These are phyloP conservation scores for Theobroma grandiflorum DNA, from an alignment of 441 rosid genomes.

Conservation along the genomic window DNA sequence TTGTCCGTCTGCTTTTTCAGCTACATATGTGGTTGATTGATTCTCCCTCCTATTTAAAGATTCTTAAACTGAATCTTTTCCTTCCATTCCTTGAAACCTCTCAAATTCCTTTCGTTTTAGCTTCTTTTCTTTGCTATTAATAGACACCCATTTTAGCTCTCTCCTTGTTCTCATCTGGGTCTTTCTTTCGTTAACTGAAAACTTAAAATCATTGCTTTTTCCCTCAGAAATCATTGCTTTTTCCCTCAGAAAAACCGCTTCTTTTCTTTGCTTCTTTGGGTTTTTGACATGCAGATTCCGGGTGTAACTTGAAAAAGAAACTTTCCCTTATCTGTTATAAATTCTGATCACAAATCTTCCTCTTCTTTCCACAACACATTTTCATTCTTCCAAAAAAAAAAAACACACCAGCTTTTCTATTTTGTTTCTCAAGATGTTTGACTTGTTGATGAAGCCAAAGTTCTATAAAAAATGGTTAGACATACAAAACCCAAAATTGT, in stretches of 20 bases:
- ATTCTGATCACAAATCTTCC: conserved; percentile 13
- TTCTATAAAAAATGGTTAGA: conserved; percentile 71
- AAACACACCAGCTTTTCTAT: background rate
- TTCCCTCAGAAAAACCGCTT: conserved; percentile 21
- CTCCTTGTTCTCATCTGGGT: conserved; percentile 5
- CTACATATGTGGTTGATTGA: background rate
- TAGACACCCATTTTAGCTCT: background rate
- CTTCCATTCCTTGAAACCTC: background rate
- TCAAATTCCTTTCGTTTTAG: background rate
- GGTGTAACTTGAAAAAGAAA: conserved; percentile 27
- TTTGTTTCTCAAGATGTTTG: conserved; percentile 56
- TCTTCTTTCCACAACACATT: conserved; percentile 3
- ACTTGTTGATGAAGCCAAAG: conserved; percentile 58
- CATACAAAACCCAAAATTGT: background rate
- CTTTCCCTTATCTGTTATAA: conserved; percentile 22
- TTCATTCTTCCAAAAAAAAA: background rate
- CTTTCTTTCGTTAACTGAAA: conserved; percentile 14
- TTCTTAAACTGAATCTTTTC: conserved; percentile 2
- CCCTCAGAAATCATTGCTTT: background rate
- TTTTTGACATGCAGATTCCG: conserved; percentile 37
- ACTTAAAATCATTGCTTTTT: background rate
- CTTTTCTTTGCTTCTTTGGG: conserved; percentile 41
- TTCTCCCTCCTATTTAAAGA: background rate
- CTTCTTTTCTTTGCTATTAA: conserved; percentile 9
- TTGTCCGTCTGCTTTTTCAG: background rate